Conservation (phyloP, 2,329 filamentous ascomycete species). For the Penicillium sp. region DNA sequence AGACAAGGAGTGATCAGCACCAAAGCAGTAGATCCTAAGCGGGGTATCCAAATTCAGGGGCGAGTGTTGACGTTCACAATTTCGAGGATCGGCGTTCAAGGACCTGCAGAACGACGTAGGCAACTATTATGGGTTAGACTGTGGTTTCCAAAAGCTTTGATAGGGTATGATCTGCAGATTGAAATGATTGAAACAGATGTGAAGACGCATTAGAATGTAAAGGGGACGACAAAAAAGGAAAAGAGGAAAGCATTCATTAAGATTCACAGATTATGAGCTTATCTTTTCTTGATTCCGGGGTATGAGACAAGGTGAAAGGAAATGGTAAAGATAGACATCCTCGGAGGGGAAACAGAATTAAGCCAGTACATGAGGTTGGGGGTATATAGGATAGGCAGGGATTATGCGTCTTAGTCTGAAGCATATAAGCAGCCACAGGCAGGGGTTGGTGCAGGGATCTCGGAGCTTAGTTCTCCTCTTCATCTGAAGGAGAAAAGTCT, state of each 20-base stretch:
- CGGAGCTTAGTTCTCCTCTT: constrained; percentile 12
- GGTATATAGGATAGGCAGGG: constrained; percentile 15
- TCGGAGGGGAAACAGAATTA: background rate
- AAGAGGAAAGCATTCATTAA: constrained; percentile 15
- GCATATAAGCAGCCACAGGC: constrained; percentile 1
- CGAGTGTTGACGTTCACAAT: background rate
- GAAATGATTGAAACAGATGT: background rate
- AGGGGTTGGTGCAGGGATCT: background rate
- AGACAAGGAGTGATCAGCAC: constrained; percentile 2
- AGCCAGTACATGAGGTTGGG: constrained; percentile 5
- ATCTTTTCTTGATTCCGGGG: background rate
- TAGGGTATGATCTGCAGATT: background rate
- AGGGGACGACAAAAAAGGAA: background rate
- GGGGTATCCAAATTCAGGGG: background rate
- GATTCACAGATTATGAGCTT: constrained; percentile 18
- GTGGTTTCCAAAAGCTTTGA: background rate
- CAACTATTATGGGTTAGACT: constrained; percentile 27
- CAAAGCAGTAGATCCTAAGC: background rate
- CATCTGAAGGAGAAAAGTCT: constrained; percentile 13
- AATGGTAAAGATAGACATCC: constrained; percentile 3
- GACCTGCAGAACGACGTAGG: constrained; percentile 36
- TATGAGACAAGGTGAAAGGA: background rate
- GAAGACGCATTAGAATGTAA: background rate
- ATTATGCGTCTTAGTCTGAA: background rate
- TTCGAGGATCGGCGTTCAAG: constrained; percentile 33